These are phyloP conservation scores for Leccinum incarnatum DNA, from an alignment of 768 basidiomycete species.

Conservation along the genomic window DNA sequence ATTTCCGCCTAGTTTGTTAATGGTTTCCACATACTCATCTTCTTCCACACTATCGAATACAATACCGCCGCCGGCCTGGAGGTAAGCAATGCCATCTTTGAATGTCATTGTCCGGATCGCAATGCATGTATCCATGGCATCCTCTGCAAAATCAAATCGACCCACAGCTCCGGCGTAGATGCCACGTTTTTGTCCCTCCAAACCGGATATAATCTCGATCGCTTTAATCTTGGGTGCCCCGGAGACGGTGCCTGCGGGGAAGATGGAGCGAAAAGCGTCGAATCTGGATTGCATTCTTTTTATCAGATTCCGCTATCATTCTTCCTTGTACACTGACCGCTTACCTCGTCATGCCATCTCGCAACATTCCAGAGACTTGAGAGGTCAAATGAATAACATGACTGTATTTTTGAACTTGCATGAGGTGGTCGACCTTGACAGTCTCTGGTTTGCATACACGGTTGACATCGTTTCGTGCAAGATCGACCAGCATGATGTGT, in stretches of 20 bases:
- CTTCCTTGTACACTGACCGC: conserved; percentile 7
- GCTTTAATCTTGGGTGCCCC: conserved; percentile 99
- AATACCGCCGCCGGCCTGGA: conserved; percentile 97
- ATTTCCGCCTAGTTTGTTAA: conserved; percentile 92
- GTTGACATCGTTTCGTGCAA: conserved; percentile 98
- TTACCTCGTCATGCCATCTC: conserved; percentile 82
- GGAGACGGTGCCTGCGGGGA: conserved; percentile 97
- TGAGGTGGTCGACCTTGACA: conserved; percentile 93
- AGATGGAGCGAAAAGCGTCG: conserved; percentile 98
- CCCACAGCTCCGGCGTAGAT: conserved; percentile 98
- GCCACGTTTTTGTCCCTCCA: conserved; percentile 88
- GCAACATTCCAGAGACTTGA: conserved; percentile 84
- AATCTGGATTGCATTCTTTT: conserved; percentile 51
- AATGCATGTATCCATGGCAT: conserved; percentile 98
- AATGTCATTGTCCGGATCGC: conserved; percentile 98
- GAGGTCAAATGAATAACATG: conserved; percentile 98
- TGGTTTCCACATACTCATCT: conserved; percentile 94
- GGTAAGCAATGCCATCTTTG: conserved; percentile 86
- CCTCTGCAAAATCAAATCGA: conserved; percentile 92
- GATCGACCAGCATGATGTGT: conserved; percentile 98
- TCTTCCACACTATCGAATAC: conserved; percentile 97
- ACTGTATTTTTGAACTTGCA: conserved; percentile 92
- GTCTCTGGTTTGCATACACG: conserved; percentile 93
- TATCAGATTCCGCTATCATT: conserved; percentile 4
- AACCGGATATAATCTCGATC: conserved; percentile 82